Evolutionary conservation across 345 rosid species (phyloP).

Genomic region (Eucalyptus cloeziana): DNA sequence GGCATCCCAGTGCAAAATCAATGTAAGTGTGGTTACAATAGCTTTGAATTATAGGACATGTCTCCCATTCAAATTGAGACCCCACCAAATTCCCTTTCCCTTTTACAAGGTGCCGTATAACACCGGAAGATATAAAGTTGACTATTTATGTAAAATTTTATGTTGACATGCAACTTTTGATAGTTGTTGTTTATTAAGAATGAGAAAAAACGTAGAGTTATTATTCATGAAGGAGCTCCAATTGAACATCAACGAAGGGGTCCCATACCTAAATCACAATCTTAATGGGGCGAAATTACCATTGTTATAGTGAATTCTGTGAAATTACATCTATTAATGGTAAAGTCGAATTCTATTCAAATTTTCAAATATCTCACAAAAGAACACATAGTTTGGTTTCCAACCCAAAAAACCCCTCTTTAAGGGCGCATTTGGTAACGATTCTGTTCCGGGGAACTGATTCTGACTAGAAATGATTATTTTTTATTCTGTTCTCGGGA

Average conservation of each 20-base stretch:
- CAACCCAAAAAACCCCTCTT: background rate
- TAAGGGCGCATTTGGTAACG: too few species aligned
- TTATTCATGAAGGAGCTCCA: background rate
- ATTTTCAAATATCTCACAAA: background rate
- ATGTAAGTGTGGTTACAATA: background rate
- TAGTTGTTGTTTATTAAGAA: background rate
- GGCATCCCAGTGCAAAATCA: background rate
- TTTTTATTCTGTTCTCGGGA: too few species aligned
- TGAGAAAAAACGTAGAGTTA: background rate
- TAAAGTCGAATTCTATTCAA: too few species aligned
- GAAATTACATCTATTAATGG: background rate
- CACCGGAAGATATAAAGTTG: too few species aligned
- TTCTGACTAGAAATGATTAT: too few species aligned
- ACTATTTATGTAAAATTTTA: too few species aligned
- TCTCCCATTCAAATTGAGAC: background rate
- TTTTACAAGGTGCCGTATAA: fast-evolving
- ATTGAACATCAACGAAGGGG: background rate
- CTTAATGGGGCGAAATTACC: background rate
- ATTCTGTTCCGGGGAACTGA: too few species aligned
- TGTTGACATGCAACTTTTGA: background rate
- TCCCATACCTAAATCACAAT: background rate
- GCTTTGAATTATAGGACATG: background rate
- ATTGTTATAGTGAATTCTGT: background rate
- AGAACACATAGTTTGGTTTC: background rate
- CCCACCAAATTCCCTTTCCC: background rate